Conservation (phyloP, 2,329 filamentous ascomycete species). For the Cladosporium sp. region DNA sequence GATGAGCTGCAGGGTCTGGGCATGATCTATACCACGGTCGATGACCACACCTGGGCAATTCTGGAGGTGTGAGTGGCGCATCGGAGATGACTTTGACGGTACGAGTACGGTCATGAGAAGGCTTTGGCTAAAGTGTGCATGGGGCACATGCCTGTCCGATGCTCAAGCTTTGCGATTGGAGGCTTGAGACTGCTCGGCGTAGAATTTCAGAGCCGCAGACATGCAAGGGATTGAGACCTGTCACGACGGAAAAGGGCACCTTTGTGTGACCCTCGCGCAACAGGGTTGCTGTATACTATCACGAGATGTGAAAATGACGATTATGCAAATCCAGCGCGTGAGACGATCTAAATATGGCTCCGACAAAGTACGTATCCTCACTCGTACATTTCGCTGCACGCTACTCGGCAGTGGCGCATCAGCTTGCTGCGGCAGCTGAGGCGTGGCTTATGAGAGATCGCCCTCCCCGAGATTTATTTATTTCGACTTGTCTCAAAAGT, state of each 20-base stretch:
- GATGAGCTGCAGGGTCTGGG: conserved; percentile 72
- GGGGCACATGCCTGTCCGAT: background rate
- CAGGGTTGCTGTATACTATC: conserved; percentile 3
- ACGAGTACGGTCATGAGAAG: background rate
- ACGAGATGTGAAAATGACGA: conserved; percentile 7
- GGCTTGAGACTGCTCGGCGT: background rate
- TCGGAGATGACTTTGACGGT: background rate
- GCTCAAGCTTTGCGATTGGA: background rate
- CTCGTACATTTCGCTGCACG: background rate
- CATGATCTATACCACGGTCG: conserved; percentile 81
- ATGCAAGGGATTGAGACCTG: conserved; percentile 10
- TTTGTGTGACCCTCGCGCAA: background rate
- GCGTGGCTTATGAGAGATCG: conserved; percentile 4
- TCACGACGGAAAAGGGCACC: background rate
- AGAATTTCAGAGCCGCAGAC: conserved; percentile 3
- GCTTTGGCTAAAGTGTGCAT: no score
- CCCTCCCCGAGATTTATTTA: background rate
- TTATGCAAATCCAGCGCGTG: background rate
- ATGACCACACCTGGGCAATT: conserved; percentile 87
- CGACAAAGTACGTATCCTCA: background rate
- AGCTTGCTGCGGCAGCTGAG: background rate
- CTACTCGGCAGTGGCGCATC: conserved; percentile 1
- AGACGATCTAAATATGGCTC: background rate
- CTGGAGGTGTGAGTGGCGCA: conserved; percentile 54
- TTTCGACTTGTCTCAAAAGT: background rate